phyloP scores from a whole-genome alignment of 768 basidiomycete species.

The Kwoniella shandongensis region DNA sequence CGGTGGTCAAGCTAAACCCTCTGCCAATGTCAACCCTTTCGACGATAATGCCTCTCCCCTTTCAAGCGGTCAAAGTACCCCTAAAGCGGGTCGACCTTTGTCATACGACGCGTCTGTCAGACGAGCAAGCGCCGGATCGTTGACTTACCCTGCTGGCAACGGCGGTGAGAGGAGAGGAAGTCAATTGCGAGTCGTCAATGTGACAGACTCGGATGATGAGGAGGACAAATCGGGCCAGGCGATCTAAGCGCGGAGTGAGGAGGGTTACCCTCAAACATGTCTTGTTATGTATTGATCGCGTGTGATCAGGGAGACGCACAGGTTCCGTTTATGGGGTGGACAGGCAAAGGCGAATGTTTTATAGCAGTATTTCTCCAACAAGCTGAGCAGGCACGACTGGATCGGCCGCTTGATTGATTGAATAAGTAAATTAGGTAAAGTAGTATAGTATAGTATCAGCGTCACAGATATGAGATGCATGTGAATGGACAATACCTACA shows the following conservation, averaged over 20 bases:
- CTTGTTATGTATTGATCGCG: no score
- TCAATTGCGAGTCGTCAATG: slow-evolving; percentile 33
- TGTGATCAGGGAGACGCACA: no score
- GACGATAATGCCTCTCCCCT: slow-evolving; percentile 6
- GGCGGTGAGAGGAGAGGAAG: slow-evolving; percentile 20
- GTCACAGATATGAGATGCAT: no score
- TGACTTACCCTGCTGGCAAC: slow-evolving; percentile 4
- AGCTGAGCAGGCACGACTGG: no score
- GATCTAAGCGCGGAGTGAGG: neutral
- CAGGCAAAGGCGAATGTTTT: no score
- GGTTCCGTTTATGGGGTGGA: no score
- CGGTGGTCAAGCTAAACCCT: no score
- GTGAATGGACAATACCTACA: no score
- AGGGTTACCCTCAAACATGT: neutral
- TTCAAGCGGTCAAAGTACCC: slow-evolving; percentile 22
- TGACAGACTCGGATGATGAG: slow-evolving; percentile 24
- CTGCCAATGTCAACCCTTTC: neutral
- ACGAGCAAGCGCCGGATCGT: neutral
- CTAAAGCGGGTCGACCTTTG: slow-evolving; percentile 10
- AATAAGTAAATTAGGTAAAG: no score
- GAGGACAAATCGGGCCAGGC: neutral
- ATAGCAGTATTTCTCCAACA: no score
- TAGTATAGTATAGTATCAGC: no score
- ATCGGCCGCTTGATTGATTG: no score
- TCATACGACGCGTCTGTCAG: slow-evolving; percentile 11